A percentile compares a stretch with the other conserved stretches of the same genome.
These are phyloP conservation scores for Paramecium sonneborni DNA, from an alignment of 73 alveolate genomes.

Conservation along the genomic window DNA sequence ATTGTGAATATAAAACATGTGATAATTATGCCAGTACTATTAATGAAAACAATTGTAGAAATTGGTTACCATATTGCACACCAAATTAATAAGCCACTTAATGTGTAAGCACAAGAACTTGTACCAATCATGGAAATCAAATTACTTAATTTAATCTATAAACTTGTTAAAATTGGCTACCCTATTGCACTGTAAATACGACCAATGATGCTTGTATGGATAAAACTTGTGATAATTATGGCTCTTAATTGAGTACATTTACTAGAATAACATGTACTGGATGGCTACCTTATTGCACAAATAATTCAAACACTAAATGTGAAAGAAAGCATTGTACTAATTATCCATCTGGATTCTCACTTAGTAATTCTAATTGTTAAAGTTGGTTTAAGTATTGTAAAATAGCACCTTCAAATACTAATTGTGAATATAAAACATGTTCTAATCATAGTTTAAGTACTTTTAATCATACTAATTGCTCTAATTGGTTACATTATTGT, in stretches of 20 bases:
- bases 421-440: background rate
- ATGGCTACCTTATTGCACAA: conserved; percentile 10
- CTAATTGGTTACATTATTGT: background rate
- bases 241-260: background rate
- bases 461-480: conserved; percentile 8
- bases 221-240: conserved; percentile 30
- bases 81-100: background rate
- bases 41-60: background rate
- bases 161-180: conserved; percentile 12
- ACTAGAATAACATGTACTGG: background rate
- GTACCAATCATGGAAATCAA: background rate
- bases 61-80: conserved; percentile 38
- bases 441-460: background rate
- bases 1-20: conserved; percentile 27
- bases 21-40: background rate
- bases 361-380: background rate
- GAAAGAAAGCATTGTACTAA: background rate
- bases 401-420: background rate
- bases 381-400: conserved; percentile 14
- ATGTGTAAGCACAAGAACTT: background rate
- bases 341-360: background rate
- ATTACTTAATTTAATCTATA: background rate
- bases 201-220: conserved; percentile 44
- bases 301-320: conserved; percentile 14
- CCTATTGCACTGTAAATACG: background rate